A percentile compares a stretch with the other conserved stretches of the same genome.
These are phyloP conservation scores for Cladobotryum mycophilum DNA, from an alignment of 2,329 filamentous ascomycete genomes.

Conservation along the genomic window DNA sequence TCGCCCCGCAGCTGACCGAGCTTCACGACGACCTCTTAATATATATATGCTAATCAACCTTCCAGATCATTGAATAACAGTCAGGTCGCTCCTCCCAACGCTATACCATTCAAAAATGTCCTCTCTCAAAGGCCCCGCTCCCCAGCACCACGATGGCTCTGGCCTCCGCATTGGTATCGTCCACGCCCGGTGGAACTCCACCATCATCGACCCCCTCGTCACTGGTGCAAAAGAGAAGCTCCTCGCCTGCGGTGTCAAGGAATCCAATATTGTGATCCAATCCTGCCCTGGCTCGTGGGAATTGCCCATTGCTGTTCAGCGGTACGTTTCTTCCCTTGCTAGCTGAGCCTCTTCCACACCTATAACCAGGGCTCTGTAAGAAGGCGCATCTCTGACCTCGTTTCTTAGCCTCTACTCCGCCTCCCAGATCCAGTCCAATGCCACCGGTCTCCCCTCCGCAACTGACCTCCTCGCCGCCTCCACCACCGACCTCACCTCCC, in stretches of 20 bases:
- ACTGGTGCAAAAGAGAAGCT: conserved; percentile 74
- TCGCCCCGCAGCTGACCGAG: no score
- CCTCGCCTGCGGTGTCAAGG: conserved; percentile 69
- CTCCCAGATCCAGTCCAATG: conserved; percentile 75
- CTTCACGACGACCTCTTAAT: no score
- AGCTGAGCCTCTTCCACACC: background rate
- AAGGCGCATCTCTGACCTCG: background rate
- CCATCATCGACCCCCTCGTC: conserved; percentile 81
- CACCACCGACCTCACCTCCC: conserved; percentile 59
- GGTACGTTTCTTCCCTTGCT: conserved; percentile 45
- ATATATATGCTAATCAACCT: no score
- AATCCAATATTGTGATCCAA: conserved; percentile 82
- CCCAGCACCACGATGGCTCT: conserved; percentile 58
- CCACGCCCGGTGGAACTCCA: conserved; percentile 90
- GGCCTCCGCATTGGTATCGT: conserved; percentile 86
- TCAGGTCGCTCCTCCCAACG: no score
- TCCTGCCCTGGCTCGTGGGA: conserved; percentile 93
- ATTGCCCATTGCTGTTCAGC: conserved; percentile 82
- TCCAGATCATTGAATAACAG: no score
- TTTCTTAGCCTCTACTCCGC: conserved; percentile 66
- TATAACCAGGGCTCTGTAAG: background rate
- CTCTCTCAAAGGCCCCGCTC: conserved; percentile 51
- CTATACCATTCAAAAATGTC: conserved; percentile 2
- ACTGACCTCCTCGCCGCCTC: conserved; percentile 69
- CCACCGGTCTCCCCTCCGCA: conserved; percentile 55